Base-by-base conservation (phyloP, 352 stramenopile genomes). In the Globisporangium cederbergense region DNA sequence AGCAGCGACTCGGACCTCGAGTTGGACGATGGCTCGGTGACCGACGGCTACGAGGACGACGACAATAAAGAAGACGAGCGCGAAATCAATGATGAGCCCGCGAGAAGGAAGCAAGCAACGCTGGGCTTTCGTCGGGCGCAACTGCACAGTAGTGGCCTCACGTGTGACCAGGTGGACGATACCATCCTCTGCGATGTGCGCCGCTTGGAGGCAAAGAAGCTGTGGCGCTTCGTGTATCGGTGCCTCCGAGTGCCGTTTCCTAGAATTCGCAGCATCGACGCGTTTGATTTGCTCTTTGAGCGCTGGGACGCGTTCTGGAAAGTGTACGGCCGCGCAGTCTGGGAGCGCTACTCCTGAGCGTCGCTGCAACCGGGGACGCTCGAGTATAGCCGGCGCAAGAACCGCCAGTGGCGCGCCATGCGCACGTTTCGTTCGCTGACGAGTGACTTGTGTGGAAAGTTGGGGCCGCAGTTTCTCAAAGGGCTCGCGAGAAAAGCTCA, bases 251-350 rank as follows among this genome's bases (percentile, higher is more conserved):
- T 86, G 8, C 77, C 75, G 3, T 86, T 86, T 2, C 25, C 32
- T 8, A 53, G 0, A 66, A 67, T 42, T 13, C 66, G 60, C 6
- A 45, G 49, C 3, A 52, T 68, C 0, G 77, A 86, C 38, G 53
- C 58, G 22, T 81, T 74, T 36, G 77, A 79, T 30, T 59, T 81
- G 20, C 60, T 81, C 55, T 86, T 86, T 62, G 57, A 78, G 66
- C 72, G 69, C 50, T 86, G 75, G 77, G 77, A 86, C 58, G 64
- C 66, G 10, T 86, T 86, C 47, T 86, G 77, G 77, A 55, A 8
- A 9, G 1, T 58, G 16, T 68, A 82, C 43, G 75, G 75, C 5
- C 77, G 68, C 32, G 75, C 77, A 3, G 73, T 83, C 13, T 86
- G 77, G 77, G 77, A 86, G 58, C 67, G 77, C 13, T 51, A 56